Base-by-base conservation (phyloP, 169 alveolate species). In the Cryptosporidium andersoni region DNA sequence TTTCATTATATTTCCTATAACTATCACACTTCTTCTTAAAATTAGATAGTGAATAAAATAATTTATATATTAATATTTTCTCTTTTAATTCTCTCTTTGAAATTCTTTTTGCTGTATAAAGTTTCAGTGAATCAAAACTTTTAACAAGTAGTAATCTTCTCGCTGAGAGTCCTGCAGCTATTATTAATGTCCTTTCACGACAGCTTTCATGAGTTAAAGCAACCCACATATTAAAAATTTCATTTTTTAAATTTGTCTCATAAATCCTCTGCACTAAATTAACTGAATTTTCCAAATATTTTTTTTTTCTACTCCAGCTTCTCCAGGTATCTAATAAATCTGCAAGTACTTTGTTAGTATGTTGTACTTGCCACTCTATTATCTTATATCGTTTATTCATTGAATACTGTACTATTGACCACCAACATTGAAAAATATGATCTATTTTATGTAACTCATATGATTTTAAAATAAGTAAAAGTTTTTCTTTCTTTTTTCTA, bases 381-480 rank as follows among this genome's bases (percentile, higher is more conserved):
- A 74, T 74, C 9, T 49, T 74, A 37, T 74, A 74, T 60, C 85
- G 55, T 48, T 74, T 74, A 60, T 49, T 74, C 68, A 74, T 55
- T 34, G 74, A 74, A 34, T 74, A 74, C 47, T 74, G 56, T 4
- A 74, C 43, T 11, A 74, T n/a, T 14, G 60, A 36, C 4, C 55
- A 6, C 85, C 85, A 74, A n/a, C 60, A 14, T 11, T 60, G 45
- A 56, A 74, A 74, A 12, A 45, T 37, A 42, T 9, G n/a, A 58
- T 9, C 37, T 12, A 74, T 11, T 47, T 2, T 55, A 4, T 36
- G 55, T 3, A 37, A 43, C 8, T 60, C 45, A 40, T 58, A 8
- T 5, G 2, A 1, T 8, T 14, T n/a, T 1, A 25, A 34, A 8
- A 42, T 53, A 6, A 16, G 36, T n/a, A 36, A 2, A 1, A 45